Percentiles rank a stretch among this genome's conserved stretches.
Evolutionary conservation across 78 protist genomes (phyloP).

Genomic region (Cavenderia fasciculata): DNA sequence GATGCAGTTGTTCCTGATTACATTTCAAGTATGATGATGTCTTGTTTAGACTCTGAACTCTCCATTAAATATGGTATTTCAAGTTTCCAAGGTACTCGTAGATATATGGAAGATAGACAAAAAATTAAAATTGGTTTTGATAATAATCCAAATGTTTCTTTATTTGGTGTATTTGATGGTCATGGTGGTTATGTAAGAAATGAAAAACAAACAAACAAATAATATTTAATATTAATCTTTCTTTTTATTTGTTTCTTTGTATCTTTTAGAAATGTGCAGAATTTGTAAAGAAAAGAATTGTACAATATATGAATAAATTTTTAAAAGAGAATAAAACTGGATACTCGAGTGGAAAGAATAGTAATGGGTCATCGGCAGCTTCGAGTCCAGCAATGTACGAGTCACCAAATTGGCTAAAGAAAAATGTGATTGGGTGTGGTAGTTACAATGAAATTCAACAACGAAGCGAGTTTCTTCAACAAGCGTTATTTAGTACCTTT

Average conservation of each 20-base stretch:
- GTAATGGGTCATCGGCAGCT: not conserved
- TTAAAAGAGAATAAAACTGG: conserved; percentile 60
- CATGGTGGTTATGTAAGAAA: conserved; percentile 65
- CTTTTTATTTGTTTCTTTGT: too few relatives aligned
- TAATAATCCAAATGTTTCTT: conserved; percentile 24
- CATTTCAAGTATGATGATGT: not conserved
- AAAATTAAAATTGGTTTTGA: conserved; percentile 27
- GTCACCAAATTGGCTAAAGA: not conserved
- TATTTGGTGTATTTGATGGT: conserved; percentile 75
- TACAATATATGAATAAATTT: conserved; percentile 10
- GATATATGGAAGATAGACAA: conserved; percentile 57
- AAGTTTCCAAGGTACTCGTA: conserved; percentile 41
- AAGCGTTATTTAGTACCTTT: conserved; percentile 34
- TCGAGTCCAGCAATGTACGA: not conserved
- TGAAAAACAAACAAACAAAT: too few relatives aligned
- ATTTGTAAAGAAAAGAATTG: conserved; percentile 44
- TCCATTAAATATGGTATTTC: conserved; percentile 20
- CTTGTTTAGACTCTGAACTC: not conserved
- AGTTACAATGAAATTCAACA: conserved; percentile 58
- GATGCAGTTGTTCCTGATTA: not conserved
- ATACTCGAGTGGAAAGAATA: conserved; percentile 24
- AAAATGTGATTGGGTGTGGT: not conserved
- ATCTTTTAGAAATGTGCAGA: conserved; percentile 30
- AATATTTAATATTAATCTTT: too few relatives aligned
- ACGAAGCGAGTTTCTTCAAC: conserved; percentile 34